Evolutionary conservation across 176 grass and related monocot species (phyloP).

Genomic region (Musa itinerans): DNA sequence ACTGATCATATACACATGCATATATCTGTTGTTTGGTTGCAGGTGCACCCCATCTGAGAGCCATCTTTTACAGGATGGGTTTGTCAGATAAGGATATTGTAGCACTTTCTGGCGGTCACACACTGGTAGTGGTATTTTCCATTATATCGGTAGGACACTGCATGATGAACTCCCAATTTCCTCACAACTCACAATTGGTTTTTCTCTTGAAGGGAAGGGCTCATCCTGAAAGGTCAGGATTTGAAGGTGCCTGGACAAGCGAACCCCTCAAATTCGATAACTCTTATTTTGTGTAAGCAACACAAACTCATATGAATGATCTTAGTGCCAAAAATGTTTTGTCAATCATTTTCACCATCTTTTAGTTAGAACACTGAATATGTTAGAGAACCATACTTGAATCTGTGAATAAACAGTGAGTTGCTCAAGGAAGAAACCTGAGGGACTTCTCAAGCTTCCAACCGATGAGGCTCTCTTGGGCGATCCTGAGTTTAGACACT

Average conservation of each 20-base stretch:
- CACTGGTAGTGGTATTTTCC: conserved; percentile 32
- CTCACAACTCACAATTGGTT: background rate
- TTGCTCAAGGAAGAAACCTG: conserved; percentile 54
- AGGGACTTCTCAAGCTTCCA: conserved; percentile 82
- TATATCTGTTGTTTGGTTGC: background rate
- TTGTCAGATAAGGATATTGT: conserved; percentile 94
- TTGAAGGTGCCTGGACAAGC: conserved; percentile 73
- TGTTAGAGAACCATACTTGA: background rate
- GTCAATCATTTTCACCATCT: conserved; percentile 5
- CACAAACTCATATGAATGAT: conserved; percentile 4
- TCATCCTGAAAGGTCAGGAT: conserved; percentile 83
- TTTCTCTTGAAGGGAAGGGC: conserved; percentile 55
- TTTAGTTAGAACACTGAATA: background rate
- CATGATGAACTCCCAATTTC: conserved; percentile 3
- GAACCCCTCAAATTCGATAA: conserved; percentile 94
- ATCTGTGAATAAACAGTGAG: conserved; percentile 39
- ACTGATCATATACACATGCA: no score
- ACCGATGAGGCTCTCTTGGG: conserved; percentile 61
- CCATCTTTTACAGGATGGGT: conserved; percentile 90
- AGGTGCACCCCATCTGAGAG: conserved; percentile 62
- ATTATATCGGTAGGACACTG: background rate
- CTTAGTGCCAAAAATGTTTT: background rate
- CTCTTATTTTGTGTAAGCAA: conserved; percentile 77
- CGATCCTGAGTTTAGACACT: conserved; percentile 76
- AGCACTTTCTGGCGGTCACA: conserved; percentile 46